Conservation (phyloP, 2,329 filamentous ascomycete species). For the Hymenoscyphus occultus region DNA sequence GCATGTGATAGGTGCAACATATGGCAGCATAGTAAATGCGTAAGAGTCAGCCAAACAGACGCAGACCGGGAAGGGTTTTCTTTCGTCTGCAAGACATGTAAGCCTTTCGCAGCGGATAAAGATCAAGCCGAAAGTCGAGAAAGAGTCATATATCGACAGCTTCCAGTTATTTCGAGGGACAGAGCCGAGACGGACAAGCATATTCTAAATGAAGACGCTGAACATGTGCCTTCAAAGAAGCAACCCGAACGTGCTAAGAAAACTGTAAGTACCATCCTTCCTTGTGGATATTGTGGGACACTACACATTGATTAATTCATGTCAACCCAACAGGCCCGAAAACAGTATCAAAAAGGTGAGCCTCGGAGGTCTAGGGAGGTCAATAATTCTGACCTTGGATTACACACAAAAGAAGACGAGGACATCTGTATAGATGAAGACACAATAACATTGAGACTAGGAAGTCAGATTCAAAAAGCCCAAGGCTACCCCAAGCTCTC, state of each 20-base stretch:
- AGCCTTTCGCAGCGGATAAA: constrained; percentile 62
- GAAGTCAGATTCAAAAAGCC: neutral
- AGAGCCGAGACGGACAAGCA: neutral
- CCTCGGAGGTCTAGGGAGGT: neutral
- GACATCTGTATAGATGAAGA: neutral
- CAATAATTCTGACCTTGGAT: neutral
- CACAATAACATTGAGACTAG: neutral
- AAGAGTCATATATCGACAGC: neutral
- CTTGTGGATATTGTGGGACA: neutral
- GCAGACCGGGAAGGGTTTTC: constrained; percentile 84
- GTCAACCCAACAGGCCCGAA: neutral
- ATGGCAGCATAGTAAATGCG: constrained; percentile 95
- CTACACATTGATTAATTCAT: neutral
- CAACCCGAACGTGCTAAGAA: neutral
- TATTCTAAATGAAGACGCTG: neutral
- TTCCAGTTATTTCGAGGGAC: neutral
- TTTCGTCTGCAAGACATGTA: constrained; percentile 80
- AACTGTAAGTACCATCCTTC: neutral
- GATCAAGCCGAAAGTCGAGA: constrained; percentile 57
- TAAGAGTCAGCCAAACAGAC: constrained; percentile 73
- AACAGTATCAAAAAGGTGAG: neutral
- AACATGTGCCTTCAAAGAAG: neutral
- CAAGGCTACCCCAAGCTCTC: neutral
- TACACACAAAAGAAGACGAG: neutral
- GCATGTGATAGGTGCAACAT: constrained; percentile 91